A percentile compares a stretch with the other conserved stretches of the same genome.
Evolutionary conservation across 441 rosid species (phyloP).

Genomic region (Iberis amara): DNA sequence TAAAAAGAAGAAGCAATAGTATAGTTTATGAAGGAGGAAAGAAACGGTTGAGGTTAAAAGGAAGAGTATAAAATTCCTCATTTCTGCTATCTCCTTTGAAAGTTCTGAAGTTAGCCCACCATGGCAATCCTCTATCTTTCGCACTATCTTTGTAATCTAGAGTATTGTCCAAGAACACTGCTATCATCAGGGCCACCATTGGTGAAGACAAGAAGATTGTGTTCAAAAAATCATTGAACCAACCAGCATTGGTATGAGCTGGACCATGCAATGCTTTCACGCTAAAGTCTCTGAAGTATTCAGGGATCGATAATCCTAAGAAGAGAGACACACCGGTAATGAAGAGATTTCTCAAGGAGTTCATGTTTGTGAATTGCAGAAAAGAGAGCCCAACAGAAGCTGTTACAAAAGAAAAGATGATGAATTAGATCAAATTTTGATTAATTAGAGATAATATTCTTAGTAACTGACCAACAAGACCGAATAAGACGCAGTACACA

Average conservation of each 20-base stretch:
- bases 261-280: conserved; percentile 87
- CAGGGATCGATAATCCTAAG: conserved; percentile 85
- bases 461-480: conserved; percentile 67
- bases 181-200: conserved; percentile 72
- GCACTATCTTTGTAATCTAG: conserved; percentile 88
- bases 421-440: conserved; percentile 7
- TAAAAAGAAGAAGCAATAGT: background rate
- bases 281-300: conserved; percentile 81
- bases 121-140: conserved; percentile 90
- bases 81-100: conserved; percentile 93
- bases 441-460: background rate
- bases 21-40: conserved; percentile 81
- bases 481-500: conserved; percentile 81
- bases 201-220: conserved; percentile 94
- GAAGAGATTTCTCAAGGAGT: conserved; percentile 94
- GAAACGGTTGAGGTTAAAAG: conserved; percentile 91
- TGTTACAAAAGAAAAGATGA: conserved; percentile 29
- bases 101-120: conserved; percentile 95
- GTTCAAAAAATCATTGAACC: conserved; percentile 98
- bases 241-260: conserved; percentile 80
- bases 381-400: conserved; percentile 97
- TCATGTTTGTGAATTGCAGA: conserved; percentile 98
- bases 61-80: conserved; percentile 93
- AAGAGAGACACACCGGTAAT: conserved; percentile 80
- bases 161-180: conserved; percentile 89